These are phyloP conservation scores for Phaeolepiota aurea DNA, from an alignment of 768 basidiomycete species.

Conservation along the genomic window DNA sequence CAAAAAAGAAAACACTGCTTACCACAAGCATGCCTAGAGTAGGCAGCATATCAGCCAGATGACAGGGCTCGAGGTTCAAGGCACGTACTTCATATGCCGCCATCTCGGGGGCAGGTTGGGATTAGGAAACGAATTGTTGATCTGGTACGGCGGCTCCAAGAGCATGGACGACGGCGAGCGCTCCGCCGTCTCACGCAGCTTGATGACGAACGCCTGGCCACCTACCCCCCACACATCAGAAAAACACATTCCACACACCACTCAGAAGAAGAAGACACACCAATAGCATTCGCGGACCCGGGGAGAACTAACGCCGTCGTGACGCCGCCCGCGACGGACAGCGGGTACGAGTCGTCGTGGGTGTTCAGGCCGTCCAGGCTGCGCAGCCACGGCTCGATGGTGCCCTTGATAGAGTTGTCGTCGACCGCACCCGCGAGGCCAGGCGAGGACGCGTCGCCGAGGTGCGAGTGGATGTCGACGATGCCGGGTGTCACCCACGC, in stretches of 20 bases:
- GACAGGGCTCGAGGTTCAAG: not conserved
- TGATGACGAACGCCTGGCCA: constrained; percentile 73
- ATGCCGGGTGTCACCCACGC: constrained; percentile 79
- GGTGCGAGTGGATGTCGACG: constrained; percentile 61
- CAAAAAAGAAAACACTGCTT: constrained; percentile 11
- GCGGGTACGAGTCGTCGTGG: constrained; percentile 62
- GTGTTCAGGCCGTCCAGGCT: constrained; percentile 77
- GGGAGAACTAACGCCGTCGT: constrained; percentile 74
- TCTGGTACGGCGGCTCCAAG: constrained; percentile 63
- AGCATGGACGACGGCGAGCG: constrained; percentile 68
- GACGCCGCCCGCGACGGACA: constrained; percentile 73
- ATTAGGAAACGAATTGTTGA: constrained; percentile 42
- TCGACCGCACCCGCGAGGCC: constrained; percentile 43
- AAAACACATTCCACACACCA: not conserved
- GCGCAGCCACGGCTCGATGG: constrained; percentile 53
- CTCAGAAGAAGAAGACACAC: constrained; percentile 17
- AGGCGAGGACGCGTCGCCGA: constrained; percentile 48
- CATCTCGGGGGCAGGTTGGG: constrained; percentile 43
- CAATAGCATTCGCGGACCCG: constrained; percentile 61
- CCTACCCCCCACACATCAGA: constrained; percentile 23
- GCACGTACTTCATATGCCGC: constrained; percentile 68
- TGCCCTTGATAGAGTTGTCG: constrained; percentile 43
- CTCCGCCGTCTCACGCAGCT: constrained; percentile 65
- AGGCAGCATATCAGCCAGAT: not conserved
- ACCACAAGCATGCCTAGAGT: constrained; percentile 48